phyloP scores from a whole-genome alignment of 2,329 filamentous ascomycete species.

The Hypomyces perniciosus region DNA sequence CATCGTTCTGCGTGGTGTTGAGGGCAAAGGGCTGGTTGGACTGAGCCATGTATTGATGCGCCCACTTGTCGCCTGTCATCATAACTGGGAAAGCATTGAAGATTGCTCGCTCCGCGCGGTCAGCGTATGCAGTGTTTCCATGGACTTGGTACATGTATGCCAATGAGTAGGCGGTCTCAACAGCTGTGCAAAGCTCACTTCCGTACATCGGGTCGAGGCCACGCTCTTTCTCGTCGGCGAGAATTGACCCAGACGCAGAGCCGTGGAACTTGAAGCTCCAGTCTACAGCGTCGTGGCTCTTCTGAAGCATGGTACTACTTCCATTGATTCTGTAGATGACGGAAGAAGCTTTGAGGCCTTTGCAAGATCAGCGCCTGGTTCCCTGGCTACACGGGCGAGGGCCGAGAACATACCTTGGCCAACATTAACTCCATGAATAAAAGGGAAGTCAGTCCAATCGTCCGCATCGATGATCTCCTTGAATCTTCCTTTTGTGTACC shows the following conservation, averaged over 20 bases:
- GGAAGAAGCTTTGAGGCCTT: constrained; percentile 34
- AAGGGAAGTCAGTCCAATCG: constrained; percentile 21
- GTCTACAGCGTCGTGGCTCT: constrained; percentile 31
- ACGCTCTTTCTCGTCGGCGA: constrained; percentile 36
- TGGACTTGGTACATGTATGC: constrained; percentile 28
- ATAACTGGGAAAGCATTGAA: constrained; percentile 51
- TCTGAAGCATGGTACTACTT: constrained; percentile 29
- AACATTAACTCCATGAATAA: constrained; percentile 38
- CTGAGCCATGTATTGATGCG: constrained; percentile 49
- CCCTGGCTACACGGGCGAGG: background rate
- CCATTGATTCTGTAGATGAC: constrained; percentile 36
- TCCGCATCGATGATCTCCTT: constrained; percentile 15
- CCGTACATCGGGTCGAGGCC: constrained; percentile 32
- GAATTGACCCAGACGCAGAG: constrained; percentile 35
- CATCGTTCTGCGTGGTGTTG: constrained; percentile 32
- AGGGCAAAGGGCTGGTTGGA: constrained; percentile 46
- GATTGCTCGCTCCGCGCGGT: constrained; percentile 44
- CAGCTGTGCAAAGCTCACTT: constrained; percentile 30
- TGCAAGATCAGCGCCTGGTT: background rate
- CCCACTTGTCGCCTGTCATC: constrained; percentile 47
- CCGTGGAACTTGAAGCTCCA: constrained; percentile 34
- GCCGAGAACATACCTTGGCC: constrained; percentile 31
- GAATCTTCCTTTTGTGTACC: constrained; percentile 21
- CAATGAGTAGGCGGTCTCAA: constrained; percentile 28
- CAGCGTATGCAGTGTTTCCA: constrained; percentile 37